Base-by-base conservation (phyloP, 2,329 filamentous ascomycete genomes). In the Penicillium sp. region DNA sequence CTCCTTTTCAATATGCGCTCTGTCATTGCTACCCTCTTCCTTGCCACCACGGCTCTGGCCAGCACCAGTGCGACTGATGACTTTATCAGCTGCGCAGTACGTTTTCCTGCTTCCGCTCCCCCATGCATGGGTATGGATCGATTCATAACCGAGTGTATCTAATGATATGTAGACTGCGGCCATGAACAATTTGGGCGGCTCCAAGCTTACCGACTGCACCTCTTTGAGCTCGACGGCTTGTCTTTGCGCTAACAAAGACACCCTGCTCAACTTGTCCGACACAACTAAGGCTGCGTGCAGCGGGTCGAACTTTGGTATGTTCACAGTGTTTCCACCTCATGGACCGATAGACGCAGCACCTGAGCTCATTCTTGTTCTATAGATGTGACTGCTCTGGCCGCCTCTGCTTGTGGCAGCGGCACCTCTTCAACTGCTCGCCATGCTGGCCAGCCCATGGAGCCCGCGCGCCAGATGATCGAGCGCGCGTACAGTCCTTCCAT, bases 391-490 rank as follows among this genome's bases (percentile, higher is more conserved):
- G n/a, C 43, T 7, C 38, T 54, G 2, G 4, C 32, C 0, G 9
- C 33, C n/a, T 12, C 39, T 11, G 37, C 54, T 25, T 58, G 55
- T 45, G 9, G 11, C 40, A 35, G 18, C 34, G 46, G 39, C 29
- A 8, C n/a, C 5, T 38, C 46, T 5, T 46, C 47, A 1, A 51
- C 54, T 1, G 47, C 47, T 32, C 51, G 56, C n/a, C 54, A 60
- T 37, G 53, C 50, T 18, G 52, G 53, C 45, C 48, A 37, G 6
- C 57, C 57, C 38, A 60, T 60, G 57, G 11, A 54, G 26, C 54
- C 41, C 7, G 53, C 46, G 12, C 43, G n/a, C n/a, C 37, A 43
- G 37, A 24, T 38, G 34, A 52, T 46, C 45, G 36, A 39, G 29
- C 56, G 57, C 8, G 57, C 54, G 29, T 52, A 46, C 35, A 44